These are phyloP conservation scores for Chamaenerion angustifolium DNA, from an alignment of 345 rosid genomes.

Conservation along the genomic window DNA sequence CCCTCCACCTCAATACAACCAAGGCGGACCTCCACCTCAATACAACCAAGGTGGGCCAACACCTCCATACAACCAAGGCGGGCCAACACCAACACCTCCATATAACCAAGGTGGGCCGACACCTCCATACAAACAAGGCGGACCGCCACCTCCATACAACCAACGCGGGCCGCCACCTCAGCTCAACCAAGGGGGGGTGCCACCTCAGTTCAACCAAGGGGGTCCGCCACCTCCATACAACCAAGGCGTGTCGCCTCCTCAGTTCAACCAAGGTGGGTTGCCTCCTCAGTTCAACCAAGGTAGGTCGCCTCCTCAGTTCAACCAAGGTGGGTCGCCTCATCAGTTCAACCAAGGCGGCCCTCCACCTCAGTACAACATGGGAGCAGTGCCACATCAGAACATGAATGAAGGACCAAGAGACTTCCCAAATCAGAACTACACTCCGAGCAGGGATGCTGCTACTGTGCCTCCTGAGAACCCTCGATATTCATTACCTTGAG, in stretches of 20 bases:
- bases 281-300: not conserved
- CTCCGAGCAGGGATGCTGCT: conserved; percentile 12
- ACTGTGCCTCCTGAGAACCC: conserved; percentile 6
- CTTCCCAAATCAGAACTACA: conserved; percentile 12
- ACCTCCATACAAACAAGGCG: not conserved
- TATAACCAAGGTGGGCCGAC: conserved; percentile 15
- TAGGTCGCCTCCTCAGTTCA: conserved; percentile 11
- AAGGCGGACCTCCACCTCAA: conserved; percentile 12
- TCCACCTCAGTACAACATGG: conserved; percentile 14
- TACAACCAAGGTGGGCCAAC: conserved; percentile 11
- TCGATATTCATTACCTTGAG: not conserved
- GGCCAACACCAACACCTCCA: conserved; percentile 9
- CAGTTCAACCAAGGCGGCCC: conserved; percentile 10
- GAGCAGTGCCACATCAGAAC: conserved; percentile 11
- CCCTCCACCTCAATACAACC: not conserved
- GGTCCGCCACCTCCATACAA: not conserved
- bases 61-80: conserved; percentile 11
- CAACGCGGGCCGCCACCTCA: too few relatives aligned
- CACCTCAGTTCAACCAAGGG: conserved; percentile 1
- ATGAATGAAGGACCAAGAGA: conserved; percentile 14
- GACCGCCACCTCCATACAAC: conserved; percentile 8
- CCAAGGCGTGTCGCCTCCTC: not conserved
- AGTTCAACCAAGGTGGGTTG: conserved; percentile 1
- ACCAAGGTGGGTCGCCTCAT: conserved; percentile 17
- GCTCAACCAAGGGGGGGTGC: conserved; percentile 11